phyloP scores from a whole-genome alignment of 2,329 filamentous ascomycete genomes.

The Ceratocystis albifundus region DNA sequence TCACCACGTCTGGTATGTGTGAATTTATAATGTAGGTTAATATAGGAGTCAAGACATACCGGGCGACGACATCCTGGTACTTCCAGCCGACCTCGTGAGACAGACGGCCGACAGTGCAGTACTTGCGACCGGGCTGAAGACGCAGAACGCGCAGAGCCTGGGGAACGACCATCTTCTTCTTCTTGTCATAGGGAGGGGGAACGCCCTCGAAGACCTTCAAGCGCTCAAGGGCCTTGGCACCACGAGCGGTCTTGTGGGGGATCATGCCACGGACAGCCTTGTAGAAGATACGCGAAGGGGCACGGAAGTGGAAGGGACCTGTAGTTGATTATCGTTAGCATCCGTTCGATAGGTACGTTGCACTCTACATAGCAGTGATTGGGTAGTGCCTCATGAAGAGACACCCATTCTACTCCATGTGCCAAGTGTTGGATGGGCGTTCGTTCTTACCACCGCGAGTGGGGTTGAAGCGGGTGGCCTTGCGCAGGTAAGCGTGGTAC shows the following conservation, averaged over 20 bases:
- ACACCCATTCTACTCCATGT: not conserved
- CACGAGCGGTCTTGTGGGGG: conserved; percentile 98
- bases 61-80: conserved; percentile 98
- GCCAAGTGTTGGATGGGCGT: not conserved
- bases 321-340: conserved; percentile 27
- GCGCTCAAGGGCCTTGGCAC: conserved; percentile 90
- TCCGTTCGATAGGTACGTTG: conserved; percentile 28
- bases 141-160: conserved; percentile 94
- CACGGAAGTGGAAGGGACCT: conserved; percentile 99
- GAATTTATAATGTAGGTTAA: not conserved
- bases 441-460: conserved; percentile 76
- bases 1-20: not conserved
- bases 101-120: conserved; percentile 96
- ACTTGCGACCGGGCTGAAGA: conserved; percentile 98
- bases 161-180: conserved; percentile 99
- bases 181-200: conserved; percentile 97
- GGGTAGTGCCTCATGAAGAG: not conserved
- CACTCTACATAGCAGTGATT: not conserved
- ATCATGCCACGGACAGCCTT: conserved; percentile 99
- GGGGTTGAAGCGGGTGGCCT: conserved; percentile 99
- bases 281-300: conserved; percentile 99
- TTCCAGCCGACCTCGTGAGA: conserved; percentile 99
- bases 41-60: conserved; percentile 49
- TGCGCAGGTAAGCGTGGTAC: conserved; percentile 99
- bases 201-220: conserved; percentile 99